Evolutionary conservation across 202 grass and related monocot genomes (phyloP).

Genomic region (Cymbopogon flexuosus): DNA sequence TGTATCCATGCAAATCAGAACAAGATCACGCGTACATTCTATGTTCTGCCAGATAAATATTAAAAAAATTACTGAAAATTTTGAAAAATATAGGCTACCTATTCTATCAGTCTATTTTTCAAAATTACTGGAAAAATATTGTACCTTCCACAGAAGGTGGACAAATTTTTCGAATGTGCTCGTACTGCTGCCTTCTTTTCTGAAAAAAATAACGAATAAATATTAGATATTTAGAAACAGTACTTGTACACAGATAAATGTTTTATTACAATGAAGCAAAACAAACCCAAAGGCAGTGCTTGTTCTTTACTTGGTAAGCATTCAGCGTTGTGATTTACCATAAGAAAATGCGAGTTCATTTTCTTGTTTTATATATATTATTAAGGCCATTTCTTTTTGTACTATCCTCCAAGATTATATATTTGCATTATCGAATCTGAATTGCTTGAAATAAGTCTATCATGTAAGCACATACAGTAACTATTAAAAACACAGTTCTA

Average conservation of each 20-base stretch:
- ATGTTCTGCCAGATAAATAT: background rate
- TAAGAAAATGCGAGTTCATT: constrained; percentile 8
- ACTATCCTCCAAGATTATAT: background rate
- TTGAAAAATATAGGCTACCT: background rate
- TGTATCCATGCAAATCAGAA: background rate
- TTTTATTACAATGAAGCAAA: background rate
- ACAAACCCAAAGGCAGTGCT: background rate
- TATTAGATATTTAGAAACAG: background rate
- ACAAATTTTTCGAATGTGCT: constrained; percentile 79
- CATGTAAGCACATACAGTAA: background rate
- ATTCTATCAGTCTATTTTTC: background rate
- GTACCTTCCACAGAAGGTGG: constrained; percentile 91
- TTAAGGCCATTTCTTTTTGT: background rate
- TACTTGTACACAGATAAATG: background rate
- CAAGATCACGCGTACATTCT: background rate
- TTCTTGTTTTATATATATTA: background rate
- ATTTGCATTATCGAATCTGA: background rate
- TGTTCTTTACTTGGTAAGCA: background rate
- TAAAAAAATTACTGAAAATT: background rate
- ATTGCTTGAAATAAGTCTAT: background rate
- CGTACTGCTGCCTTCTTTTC: constrained; percentile 80
- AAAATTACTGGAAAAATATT: background rate
- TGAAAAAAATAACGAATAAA: constrained; percentile 27
- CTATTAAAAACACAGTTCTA: background rate
- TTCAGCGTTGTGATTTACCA: constrained; percentile 1